Evolutionary conservation across 2,329 filamentous ascomycete genomes (phyloP), one percentile per base, ranked within the genome.

Genomic region (Botryosphaeria dothidea): DNA sequence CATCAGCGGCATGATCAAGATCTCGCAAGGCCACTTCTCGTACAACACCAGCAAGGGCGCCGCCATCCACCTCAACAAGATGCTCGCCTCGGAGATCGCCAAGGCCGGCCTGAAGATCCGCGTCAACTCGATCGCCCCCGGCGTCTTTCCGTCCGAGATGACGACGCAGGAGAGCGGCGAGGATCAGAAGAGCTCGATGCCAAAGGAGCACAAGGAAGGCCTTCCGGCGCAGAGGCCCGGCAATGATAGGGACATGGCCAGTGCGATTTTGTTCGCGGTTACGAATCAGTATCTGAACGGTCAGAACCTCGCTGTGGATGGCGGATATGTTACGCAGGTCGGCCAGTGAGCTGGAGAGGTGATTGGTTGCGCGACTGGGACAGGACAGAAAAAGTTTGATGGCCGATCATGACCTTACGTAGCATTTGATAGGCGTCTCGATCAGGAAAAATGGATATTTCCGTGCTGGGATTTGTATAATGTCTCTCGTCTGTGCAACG

Each of bases 91-190:
- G 9, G 83, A 86, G 65, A 80, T 88, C 29, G 79, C 81, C n/a
- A 79, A 81, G 45, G 78, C 79, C 34, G 79, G 77, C 4, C 74
- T 86, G 57, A 84, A 86, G 72, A 82, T 88, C 60, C 75, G 85
- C 15, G 79, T 88, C 67, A 88, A 88, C 73, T 80, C 77, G 52
- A 86, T 88, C 68, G 83, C 85, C 2, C 85, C 84, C 0, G 84
- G 84, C 31, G 79, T 86, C 3, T 87, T 87, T 71, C 84, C 84
- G 0, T 82, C 79, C 15, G 84, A 87, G 73, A 86, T 87, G 83
- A 87, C 85, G 2, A 80, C 84, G 0, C 77, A 80, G 5, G 80
- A 81, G 52, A 82, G 80, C 65, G 60, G 48, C 36, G 80, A 81
- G 38, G 79, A 82, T 17, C 83, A 86, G 76, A 87, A 86, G 79